phyloP scores from a whole-genome alignment of 768 basidiomycete species.

The Gymnopilus junonius region DNA sequence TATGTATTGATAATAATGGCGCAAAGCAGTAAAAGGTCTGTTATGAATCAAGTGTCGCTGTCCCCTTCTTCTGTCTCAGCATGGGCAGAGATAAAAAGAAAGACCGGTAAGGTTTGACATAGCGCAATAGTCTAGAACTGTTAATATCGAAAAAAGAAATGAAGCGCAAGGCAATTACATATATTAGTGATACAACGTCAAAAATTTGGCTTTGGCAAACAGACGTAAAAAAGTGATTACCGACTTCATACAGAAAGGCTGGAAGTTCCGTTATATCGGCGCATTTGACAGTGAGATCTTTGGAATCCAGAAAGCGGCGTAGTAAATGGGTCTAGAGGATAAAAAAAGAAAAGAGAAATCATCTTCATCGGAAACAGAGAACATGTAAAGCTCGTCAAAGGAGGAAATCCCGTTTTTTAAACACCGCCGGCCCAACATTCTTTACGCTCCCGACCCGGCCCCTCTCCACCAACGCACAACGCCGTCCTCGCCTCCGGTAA shows the following conservation, averaged over 20 bases:
- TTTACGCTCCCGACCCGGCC: conserved; percentile 48
- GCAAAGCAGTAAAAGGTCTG: too few species aligned
- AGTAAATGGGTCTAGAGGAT: too few species aligned
- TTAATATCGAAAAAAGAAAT: too few species aligned
- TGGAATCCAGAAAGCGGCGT: neutral
- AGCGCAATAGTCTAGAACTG: too few species aligned
- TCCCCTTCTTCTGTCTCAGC: too few species aligned
- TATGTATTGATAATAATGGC: too few species aligned
- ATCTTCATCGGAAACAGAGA: neutral
- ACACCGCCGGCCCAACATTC: neutral
- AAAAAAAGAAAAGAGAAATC: neutral
- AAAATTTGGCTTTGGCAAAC: neutral
- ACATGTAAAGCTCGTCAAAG: neutral
- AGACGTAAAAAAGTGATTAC: neutral
- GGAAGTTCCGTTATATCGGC: neutral
- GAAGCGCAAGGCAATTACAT: neutral
- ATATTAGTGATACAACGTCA: neutral
- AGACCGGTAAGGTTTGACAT: too few species aligned
- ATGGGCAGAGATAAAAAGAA: too few species aligned
- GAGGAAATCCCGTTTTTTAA: neutral
- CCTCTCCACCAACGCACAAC: conserved; percentile 78
- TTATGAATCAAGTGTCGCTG: too few species aligned
- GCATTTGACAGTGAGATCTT: neutral
- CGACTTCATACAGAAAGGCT: neutral
- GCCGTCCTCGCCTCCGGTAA: conserved; percentile 79